Percentiles rank a stretch among this genome's conserved stretches.
Conservation (phyloP, 768 basidiomycete species). For the Hericium rajendrae region DNA sequence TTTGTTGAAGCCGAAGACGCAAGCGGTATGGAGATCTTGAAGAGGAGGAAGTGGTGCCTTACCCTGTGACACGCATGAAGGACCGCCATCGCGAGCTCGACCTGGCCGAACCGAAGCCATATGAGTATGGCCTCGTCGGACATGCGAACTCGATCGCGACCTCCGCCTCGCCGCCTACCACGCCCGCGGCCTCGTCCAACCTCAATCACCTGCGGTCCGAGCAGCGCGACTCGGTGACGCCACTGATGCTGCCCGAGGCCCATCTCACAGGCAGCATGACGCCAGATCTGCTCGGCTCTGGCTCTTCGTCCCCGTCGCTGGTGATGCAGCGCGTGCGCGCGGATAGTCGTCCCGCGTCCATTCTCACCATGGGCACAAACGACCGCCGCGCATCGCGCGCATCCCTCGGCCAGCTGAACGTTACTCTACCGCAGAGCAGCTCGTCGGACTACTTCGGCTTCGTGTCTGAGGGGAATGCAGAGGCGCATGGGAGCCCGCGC, state of each 20-base stretch:
- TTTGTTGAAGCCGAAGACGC: slow-evolving; percentile 6
- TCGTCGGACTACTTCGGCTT: neutral
- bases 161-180: neutral
- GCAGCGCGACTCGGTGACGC: slow-evolving; percentile 2
- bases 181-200: neutral
- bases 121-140: slow-evolving; percentile 11
- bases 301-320: neutral
- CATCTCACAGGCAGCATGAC: neutral
- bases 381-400: neutral
- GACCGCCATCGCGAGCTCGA: slow-evolving; percentile 6
- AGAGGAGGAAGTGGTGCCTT: slow-evolving; percentile 11
- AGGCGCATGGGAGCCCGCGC: neutral
- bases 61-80: slow-evolving; percentile 11
- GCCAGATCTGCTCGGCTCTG: neutral
- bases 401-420: neutral
- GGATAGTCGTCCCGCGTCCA: neutral
- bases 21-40: neutral
- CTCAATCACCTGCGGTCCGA: neutral
- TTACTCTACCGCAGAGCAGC: neutral
- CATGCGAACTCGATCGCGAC: neutral
- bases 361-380: neutral
- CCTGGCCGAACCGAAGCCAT: slow-evolving; percentile 9
- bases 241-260: neutral
- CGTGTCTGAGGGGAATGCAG: neutral
- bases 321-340: neutral